phyloP scores from a whole-genome alignment of 139 green algal species.

The Volvox reticuliferus region DNA sequence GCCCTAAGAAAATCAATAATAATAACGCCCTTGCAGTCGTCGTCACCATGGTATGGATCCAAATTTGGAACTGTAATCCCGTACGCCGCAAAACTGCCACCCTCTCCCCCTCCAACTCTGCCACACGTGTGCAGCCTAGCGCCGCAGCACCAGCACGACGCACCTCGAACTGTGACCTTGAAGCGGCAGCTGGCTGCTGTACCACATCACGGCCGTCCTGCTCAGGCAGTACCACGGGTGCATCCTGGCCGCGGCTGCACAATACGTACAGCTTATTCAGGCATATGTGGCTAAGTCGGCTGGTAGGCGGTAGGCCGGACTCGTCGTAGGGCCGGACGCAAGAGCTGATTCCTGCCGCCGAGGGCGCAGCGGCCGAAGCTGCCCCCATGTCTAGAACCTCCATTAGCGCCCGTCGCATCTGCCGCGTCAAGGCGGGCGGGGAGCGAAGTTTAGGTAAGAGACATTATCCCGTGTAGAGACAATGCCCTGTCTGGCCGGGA shows the following conservation, averaged over 20 bases:
- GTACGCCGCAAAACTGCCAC: too few species aligned
- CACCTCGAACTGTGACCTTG: slow-evolving; percentile 65
- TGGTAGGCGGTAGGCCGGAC: slow-evolving; percentile 41
- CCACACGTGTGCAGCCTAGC: too few species aligned
- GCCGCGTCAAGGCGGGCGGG: neutral
- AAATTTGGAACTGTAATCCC: too few species aligned
- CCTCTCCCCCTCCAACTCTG: too few species aligned
- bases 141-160: too few species aligned
- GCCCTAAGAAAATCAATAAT: too few species aligned
- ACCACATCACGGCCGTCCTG: neutral
- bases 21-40: too few species aligned
- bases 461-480: too few species aligned
- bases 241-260: slow-evolving; percentile 73
- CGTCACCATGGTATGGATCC: too few species aligned
- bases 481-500: too few species aligned
- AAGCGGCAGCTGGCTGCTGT: neutral
- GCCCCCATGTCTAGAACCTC: slow-evolving; percentile 71
- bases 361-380: slow-evolving; percentile 1
- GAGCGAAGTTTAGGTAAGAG: too few species aligned
- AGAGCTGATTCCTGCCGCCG: neutral
- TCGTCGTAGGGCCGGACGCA: slow-evolving; percentile 24
- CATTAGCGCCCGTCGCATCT: slow-evolving; percentile 67
- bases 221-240: neutral
- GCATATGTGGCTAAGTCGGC: slow-evolving; percentile 83
- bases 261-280: slow-evolving; percentile 89